These are phyloP conservation scores for Saxispiralis lemnorum DNA, from an alignment of 495 filamentous ascomycete species.

Conservation along the genomic window DNA sequence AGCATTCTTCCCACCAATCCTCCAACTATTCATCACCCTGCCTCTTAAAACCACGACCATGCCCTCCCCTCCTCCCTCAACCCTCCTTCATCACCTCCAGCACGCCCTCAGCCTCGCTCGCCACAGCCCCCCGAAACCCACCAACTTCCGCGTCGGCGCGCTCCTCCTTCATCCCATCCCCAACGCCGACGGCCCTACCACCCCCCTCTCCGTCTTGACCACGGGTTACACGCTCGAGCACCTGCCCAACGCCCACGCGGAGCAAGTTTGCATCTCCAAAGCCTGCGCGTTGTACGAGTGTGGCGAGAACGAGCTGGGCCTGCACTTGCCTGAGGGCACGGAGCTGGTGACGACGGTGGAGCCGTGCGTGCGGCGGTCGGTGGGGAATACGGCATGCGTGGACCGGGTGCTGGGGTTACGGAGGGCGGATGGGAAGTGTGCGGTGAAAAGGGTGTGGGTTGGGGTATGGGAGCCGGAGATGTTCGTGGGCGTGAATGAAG, in stretches of 20 bases:
- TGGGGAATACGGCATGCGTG: slow-evolving; percentile 67
- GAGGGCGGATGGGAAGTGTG: slow-evolving; percentile 18
- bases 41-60: not conserved
- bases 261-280: slow-evolving; percentile 79
- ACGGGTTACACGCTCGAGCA: slow-evolving; percentile 87
- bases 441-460: slow-evolving; percentile 65
- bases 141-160: slow-evolving; percentile 87
- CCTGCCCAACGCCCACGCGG: slow-evolving; percentile 84
- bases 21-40: too few relatives aligned
- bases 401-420: slow-evolving; percentile 53
- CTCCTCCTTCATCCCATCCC: slow-evolving; percentile 38
- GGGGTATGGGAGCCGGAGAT: slow-evolving; percentile 77
- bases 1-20: too few relatives aligned
- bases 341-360: slow-evolving; percentile 88
- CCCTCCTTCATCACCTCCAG: slow-evolving; percentile 33
- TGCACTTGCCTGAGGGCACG: slow-evolving; percentile 37
- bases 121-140: slow-evolving; percentile 64
- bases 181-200: slow-evolving; percentile 26
- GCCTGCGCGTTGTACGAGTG: slow-evolving; percentile 34
- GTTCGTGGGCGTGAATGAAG: slow-evolving; percentile 69
- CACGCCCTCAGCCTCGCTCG: slow-evolving; percentile 56
- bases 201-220: slow-evolving; percentile 35
- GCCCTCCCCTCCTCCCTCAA: slow-evolving; percentile 20
- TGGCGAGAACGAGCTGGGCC: slow-evolving; percentile 36
- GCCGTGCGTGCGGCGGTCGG: slow-evolving; percentile 66